Evolutionary conservation across 2,329 filamentous ascomycete species (phyloP).

Genomic region (Exutisphaerella laricina): DNA sequence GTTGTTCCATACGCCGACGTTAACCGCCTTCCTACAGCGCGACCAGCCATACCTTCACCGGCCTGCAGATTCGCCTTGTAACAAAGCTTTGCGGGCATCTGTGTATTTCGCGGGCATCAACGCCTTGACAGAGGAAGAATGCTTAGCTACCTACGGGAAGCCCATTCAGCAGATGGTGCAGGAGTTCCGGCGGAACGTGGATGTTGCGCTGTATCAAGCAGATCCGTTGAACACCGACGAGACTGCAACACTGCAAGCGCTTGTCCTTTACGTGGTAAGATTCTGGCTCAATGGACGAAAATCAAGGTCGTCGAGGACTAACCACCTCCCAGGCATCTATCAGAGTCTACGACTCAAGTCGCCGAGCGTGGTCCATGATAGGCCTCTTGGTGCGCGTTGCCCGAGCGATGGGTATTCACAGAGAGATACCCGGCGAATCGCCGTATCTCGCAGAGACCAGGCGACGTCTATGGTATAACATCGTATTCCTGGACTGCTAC

Average conservation of each 20-base stretch:
- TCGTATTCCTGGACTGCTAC: slow-evolving; percentile 31
- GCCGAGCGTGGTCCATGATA: slow-evolving; percentile 30
- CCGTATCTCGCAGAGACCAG: slow-evolving; percentile 30
- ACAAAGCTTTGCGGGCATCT: slow-evolving; percentile 27
- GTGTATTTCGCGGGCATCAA: slow-evolving; percentile 31
- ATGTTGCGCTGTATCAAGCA: slow-evolving; percentile 30
- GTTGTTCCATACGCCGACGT: slow-evolving; percentile 27
- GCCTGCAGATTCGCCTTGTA: slow-evolving; percentile 19
- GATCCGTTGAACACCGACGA: slow-evolving; percentile 31
- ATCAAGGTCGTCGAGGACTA: not conserved
- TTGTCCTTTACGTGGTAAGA: slow-evolving; percentile 26
- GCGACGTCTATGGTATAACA: slow-evolving; percentile 30
- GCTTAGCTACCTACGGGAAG: slow-evolving; percentile 18
- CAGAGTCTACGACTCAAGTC: slow-evolving; percentile 24
- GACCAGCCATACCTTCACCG: slow-evolving; percentile 25
- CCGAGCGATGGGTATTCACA: slow-evolving; percentile 29
- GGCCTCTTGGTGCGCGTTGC: slow-evolving; percentile 31
- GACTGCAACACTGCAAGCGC: slow-evolving; percentile 30
- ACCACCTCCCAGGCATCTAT: slow-evolving; percentile 15
- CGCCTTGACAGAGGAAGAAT: slow-evolving; percentile 29
- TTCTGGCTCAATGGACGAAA: not conserved
- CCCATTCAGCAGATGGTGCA: slow-evolving; percentile 19
- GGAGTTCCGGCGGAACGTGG: slow-evolving; percentile 24
- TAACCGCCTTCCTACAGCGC: slow-evolving; percentile 22
- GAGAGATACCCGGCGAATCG: slow-evolving; percentile 21